phyloP scores from a whole-genome alignment of 805 yeast genomes.

The Komagataella pseudopastoris region DNA sequence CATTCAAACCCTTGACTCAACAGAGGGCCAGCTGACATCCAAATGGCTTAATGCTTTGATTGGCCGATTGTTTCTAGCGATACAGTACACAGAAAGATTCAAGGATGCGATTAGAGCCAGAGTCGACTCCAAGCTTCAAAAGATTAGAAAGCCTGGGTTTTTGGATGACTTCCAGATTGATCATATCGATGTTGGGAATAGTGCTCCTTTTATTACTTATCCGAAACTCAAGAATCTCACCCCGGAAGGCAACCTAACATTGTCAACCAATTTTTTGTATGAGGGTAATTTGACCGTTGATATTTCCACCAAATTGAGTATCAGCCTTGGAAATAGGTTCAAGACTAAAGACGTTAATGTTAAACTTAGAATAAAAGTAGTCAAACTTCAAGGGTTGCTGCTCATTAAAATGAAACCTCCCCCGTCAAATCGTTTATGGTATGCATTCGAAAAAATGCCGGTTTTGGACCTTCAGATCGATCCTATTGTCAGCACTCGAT shows the following conservation, averaged over 20 bases:
- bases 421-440: conserved; percentile 88
- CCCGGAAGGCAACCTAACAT: conserved; percentile 65
- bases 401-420: conserved; percentile 69
- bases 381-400: conserved; percentile 61
- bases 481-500: conserved; percentile 83
- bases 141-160: conserved; percentile 79
- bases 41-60: conserved; percentile 85
- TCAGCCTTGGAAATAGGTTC: conserved; percentile 67
- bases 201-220: conserved; percentile 69
- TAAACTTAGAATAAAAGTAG: conserved; percentile 54
- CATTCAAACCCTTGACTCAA: conserved; percentile 65
- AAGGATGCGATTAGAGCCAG: conserved; percentile 42
- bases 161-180: conserved; percentile 70
- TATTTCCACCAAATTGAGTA: conserved; percentile 65
- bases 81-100: conserved; percentile 59
- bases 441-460: conserved; percentile 73
- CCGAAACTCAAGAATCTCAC: conserved; percentile 58
- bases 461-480: conserved; percentile 62
- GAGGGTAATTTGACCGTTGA: conserved; percentile 66
- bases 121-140: conserved; percentile 58
- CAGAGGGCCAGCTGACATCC: conserved; percentile 71
- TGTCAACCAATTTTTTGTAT: conserved; percentile 52
- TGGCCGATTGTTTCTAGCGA: conserved; percentile 70
- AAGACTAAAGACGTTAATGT: conserved; percentile 63
- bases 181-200: conserved; percentile 58